Conservation (phyloP, 2,329 filamentous ascomycete species). For the Elsinoe perseae region DNA sequence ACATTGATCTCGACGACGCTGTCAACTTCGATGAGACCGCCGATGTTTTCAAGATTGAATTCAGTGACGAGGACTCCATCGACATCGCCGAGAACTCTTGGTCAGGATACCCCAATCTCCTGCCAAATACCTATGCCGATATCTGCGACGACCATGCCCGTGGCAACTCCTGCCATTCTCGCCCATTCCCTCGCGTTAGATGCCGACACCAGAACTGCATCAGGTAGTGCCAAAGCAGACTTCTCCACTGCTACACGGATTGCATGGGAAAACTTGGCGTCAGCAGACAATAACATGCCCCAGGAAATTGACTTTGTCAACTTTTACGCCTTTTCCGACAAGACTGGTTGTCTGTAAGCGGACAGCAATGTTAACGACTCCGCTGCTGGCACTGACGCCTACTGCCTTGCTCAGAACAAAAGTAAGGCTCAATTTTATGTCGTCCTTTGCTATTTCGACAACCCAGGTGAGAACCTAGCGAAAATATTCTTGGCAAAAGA, state of each 20-base stretch:
- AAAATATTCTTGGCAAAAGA: slow-evolving; percentile 28
- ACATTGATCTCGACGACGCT: slow-evolving; percentile 5
- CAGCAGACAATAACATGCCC: slow-evolving; percentile 20
- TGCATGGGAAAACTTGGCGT: slow-evolving; percentile 30
- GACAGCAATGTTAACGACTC: slow-evolving; percentile 5
- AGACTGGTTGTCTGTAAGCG: background rate
- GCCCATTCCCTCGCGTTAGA: background rate
- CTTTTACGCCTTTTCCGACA: slow-evolving; percentile 8
- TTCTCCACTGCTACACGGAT: slow-evolving; percentile 32
- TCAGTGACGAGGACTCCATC: background rate
- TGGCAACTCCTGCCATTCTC: slow-evolving; percentile 10
- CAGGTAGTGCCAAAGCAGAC: background rate
- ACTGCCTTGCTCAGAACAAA: slow-evolving; percentile 13
- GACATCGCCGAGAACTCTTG: slow-evolving; percentile 1
- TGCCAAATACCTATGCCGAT: background rate
- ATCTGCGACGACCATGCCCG: background rate
- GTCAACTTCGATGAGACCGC: slow-evolving; percentile 1
- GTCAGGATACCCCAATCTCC: background rate
- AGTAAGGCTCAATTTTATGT: slow-evolving; percentile 25
- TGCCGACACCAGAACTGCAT: background rate
- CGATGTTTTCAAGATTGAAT: background rate
- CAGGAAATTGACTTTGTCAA: slow-evolving; percentile 10
- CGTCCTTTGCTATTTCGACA: slow-evolving; percentile 27
- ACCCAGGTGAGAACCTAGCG: slow-evolving; percentile 10
- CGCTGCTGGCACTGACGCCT: background rate